These are phyloP conservation scores for Pleurozium schreberi DNA, from an alignment of 225 moss, liverwort and hornwort genomes.

Conservation along the genomic window DNA sequence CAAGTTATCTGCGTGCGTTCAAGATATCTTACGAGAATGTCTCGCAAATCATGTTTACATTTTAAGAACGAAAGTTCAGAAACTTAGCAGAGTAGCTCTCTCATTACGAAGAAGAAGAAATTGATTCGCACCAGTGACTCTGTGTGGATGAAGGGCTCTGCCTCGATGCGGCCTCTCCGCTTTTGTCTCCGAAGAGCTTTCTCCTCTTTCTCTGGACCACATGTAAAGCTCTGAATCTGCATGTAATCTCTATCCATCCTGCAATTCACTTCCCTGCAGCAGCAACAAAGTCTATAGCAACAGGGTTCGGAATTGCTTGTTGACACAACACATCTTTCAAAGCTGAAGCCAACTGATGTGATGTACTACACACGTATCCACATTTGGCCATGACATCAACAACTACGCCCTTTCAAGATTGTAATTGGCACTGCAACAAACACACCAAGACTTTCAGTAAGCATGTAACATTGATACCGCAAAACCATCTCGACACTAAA, in stretches of 20 bases:
- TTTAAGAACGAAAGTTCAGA: background rate
- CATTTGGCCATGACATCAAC: background rate
- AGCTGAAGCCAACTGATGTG: background rate
- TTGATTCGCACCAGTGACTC: background rate
- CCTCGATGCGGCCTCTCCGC: constrained; percentile 1
- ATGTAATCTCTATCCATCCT: background rate
- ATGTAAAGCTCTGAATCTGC: background rate
- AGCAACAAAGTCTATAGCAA: background rate
- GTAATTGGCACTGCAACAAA: background rate
- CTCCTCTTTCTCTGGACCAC: background rate
- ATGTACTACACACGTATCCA: background rate
- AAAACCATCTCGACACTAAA: background rate
- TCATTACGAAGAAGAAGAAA: no score
- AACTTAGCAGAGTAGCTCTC: background rate
- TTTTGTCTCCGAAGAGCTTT: background rate
- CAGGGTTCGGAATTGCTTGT: background rate
- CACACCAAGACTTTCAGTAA: background rate
- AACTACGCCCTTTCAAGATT: background rate
- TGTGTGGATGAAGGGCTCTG: background rate
- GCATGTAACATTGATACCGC: background rate
- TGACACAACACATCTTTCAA: background rate
- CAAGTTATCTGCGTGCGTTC: background rate
- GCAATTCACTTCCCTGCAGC: background rate
- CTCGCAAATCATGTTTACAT: background rate
- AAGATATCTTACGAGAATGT: background rate